Evolutionary conservation across 163 green algal genomes (phyloP).

Genomic region (Chlamydomonas reinhardtii): DNA sequence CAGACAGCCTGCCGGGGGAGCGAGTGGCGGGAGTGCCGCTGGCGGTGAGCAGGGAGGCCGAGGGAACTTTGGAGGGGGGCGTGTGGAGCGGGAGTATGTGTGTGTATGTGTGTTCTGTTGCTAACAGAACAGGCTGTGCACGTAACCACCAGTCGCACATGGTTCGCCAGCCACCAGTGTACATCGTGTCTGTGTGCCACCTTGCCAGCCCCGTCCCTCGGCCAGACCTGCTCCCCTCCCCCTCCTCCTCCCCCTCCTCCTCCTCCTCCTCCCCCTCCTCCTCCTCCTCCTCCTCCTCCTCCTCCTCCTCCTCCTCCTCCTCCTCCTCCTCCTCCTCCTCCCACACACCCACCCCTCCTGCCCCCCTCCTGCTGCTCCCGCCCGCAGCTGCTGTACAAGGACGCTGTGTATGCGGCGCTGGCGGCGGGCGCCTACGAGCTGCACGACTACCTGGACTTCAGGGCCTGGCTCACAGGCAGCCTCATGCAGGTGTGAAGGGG

Average conservation of each 20-base stretch:
- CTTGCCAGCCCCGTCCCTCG: too few relatives aligned
- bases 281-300: too few relatives aligned
- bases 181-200: too few relatives aligned
- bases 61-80: neutral
- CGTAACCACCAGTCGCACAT: too few relatives aligned
- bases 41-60: neutral
- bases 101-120: too few relatives aligned
- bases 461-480: slow-evolving; percentile 62
- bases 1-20: slow-evolving; percentile 44
- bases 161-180: too few relatives aligned
- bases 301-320: too few relatives aligned
- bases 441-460: slow-evolving; percentile 84
- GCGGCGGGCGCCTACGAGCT: slow-evolving; percentile 79
- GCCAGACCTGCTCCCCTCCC: too few relatives aligned
- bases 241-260: too few relatives aligned
- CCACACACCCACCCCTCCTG: neutral
- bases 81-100: neutral
- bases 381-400: slow-evolving; percentile 71
- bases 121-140: too few relatives aligned
- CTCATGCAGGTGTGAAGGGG: slow-evolving; percentile 63
- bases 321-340: neutral
- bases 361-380: neutral
- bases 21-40: slow-evolving; percentile 48
- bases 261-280: too few relatives aligned
- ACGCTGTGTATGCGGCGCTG: slow-evolving; percentile 79